A percentile compares a stretch with the other conserved stretches of the same genome.
Conservation (phyloP, 1,284 basidiomycete genomes). For the Agaricales sp. region DNA sequence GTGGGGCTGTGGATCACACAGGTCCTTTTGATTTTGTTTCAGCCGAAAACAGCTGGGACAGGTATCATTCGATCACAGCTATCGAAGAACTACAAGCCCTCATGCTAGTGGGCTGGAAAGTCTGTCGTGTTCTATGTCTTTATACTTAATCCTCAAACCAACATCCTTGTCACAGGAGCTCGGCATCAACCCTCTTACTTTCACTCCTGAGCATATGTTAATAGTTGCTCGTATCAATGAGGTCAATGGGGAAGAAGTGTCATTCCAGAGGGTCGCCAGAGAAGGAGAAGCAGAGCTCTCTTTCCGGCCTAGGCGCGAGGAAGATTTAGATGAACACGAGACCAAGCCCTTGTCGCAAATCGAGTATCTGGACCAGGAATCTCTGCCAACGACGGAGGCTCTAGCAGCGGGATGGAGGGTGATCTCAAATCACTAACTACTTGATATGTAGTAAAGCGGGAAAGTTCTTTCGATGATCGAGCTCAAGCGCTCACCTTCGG, state of each 20-base stretch:
- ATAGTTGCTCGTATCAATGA: constrained; percentile 27
- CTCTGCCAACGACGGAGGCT: neutral
- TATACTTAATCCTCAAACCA: neutral
- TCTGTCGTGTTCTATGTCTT: constrained; percentile 16
- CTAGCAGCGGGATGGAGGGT: neutral
- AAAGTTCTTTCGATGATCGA: too few relatives aligned
- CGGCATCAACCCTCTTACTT: constrained; percentile 39
- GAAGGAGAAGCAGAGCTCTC: constrained; percentile 9
- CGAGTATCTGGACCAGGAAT: neutral
- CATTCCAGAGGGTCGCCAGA: constrained; percentile 20
- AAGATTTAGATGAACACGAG: neutral
- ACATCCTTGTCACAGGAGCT: constrained; percentile 27
- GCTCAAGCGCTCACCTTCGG: too few relatives aligned
- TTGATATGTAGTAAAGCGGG: too few relatives aligned
- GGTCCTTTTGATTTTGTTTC: constrained; percentile 24
- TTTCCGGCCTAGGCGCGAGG: neutral
- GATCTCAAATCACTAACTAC: too few relatives aligned
- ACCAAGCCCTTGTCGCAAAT: neutral
- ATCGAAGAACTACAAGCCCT: constrained; percentile 24
- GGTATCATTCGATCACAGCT: constrained; percentile 19
- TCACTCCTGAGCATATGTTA: constrained; percentile 41
- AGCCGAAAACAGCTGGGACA: constrained; percentile 32
- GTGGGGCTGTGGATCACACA: too few relatives aligned
- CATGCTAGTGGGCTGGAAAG: constrained; percentile 42
- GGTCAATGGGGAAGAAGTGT: constrained; percentile 15